A percentile compares a stretch with the other conserved stretches of the same genome.
Conservation (phyloP, 208 protist genomes). For the Leishmania aethiopica region DNA sequence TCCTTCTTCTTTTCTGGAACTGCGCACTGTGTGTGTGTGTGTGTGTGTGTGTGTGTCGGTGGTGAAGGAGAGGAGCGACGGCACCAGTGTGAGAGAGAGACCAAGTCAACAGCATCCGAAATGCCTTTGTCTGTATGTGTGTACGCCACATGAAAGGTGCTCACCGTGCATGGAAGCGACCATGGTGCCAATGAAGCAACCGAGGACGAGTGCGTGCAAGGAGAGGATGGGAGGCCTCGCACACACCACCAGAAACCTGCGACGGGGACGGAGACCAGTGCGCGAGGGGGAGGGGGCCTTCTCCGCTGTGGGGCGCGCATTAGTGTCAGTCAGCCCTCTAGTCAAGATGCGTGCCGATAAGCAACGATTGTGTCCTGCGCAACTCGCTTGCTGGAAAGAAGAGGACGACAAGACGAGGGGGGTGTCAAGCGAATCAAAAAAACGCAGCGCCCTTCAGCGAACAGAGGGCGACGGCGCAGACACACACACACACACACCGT, state of each 20-base stretch:
- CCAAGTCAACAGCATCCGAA: not conserved
- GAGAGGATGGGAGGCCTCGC: not conserved
- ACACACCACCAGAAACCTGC: not conserved
- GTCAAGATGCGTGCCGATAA: not conserved
- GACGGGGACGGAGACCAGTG: not conserved
- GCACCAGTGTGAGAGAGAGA: not conserved
- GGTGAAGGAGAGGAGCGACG: not conserved
- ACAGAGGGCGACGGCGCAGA: not conserved
- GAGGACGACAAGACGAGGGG: not conserved
- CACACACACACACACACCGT: not conserved
- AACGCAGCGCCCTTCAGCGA: not conserved
- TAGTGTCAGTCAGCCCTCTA: not conserved
- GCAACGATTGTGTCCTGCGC: not conserved
- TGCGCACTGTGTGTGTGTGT: not conserved
- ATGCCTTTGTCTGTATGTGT: not conserved
- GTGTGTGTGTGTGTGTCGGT: no score
- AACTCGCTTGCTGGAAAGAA: not conserved
- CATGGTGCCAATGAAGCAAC: not conserved
- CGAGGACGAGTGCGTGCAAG: not conserved
- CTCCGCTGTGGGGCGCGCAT: not conserved
- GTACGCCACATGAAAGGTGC: not conserved
- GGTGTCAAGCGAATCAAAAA: not conserved
- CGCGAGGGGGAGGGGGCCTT: not conserved
- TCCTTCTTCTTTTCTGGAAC: conserved; percentile 10
- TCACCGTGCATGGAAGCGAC: not conserved